Percentiles rank a stretch among this genome's conserved stretches.
These are phyloP conservation scores for Aspergillus kassunensis DNA, from an alignment of 495 filamentous ascomycete species.

Conservation along the genomic window DNA sequence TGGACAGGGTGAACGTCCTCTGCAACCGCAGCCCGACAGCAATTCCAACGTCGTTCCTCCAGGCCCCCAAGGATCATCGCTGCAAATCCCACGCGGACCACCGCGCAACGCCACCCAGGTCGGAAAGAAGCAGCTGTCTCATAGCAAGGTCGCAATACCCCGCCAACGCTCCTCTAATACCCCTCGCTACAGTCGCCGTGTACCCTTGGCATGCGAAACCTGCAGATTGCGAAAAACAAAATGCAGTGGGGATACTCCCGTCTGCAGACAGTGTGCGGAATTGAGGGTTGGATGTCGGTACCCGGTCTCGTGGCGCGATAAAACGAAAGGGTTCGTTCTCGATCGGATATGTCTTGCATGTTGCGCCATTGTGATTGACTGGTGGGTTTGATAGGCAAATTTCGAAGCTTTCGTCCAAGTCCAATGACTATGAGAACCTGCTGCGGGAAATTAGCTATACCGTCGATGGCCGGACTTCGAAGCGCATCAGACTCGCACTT, in stretches of 20 bases:
- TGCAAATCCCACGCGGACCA: constrained; percentile 1
- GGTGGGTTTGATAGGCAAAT: constrained; percentile 30
- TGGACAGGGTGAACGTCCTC: constrained; percentile 10
- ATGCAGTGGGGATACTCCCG: constrained; percentile 55
- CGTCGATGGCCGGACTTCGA: constrained; percentile 31
- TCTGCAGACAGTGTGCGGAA: constrained; percentile 56
- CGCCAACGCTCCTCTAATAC: constrained; percentile 30
- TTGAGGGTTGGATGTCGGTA: constrained; percentile 49
- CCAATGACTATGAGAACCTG: constrained; percentile 47
- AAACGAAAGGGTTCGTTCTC: constrained; percentile 47
- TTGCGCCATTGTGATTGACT: constrained; percentile 11
- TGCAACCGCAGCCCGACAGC: constrained; percentile 11
- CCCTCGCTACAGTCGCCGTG: constrained; percentile 40
- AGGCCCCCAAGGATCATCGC: neutral
- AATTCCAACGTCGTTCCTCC: constrained; percentile 9
- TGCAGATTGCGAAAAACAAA: constrained; percentile 67
- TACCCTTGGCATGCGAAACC: constrained; percentile 63
- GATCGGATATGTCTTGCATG: neutral
- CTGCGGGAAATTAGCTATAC: constrained; percentile 35
- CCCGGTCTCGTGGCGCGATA: constrained; percentile 55
- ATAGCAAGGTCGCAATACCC: constrained; percentile 47
- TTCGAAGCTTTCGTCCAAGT: constrained; percentile 42
- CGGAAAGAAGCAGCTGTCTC: constrained; percentile 23
- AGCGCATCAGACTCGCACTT: constrained; percentile 36
- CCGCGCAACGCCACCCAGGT: neutral